A percentile compares a stretch with the other conserved stretches of the same genome.
Conservation (phyloP, 78 protist species). For the Dictyostelium discoideum region dicty_2.7 NC_007088.5:5845001-5845500, state of each 20-base stretch:
- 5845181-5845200: background rate
- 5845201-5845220: background rate
- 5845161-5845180: no score
- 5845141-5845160: background rate
- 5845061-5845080: conserved; percentile 44
- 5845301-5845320: background rate
- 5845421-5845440: conserved; percentile 45
- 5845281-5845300: background rate
- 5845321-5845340: background rate
- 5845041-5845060: background rate
- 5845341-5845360: conserved; percentile 6
- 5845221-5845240: background rate
- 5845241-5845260: conserved; percentile 5
- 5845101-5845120: background rate
- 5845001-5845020: conserved; percentile 21
- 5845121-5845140: background rate
- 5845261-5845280: background rate
- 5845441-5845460: conserved; percentile 9
- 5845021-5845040: conserved; percentile 7
- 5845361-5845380: background rate
- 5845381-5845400: background rate
- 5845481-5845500: background rate
- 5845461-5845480: background rate
- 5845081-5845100: conserved; percentile 18
- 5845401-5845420: background rate